Percentiles rank a stretch among this genome's conserved stretches.
Evolutionary conservation across 345 rosid species (phyloP).

Genomic region (Citrus medica): DNA sequence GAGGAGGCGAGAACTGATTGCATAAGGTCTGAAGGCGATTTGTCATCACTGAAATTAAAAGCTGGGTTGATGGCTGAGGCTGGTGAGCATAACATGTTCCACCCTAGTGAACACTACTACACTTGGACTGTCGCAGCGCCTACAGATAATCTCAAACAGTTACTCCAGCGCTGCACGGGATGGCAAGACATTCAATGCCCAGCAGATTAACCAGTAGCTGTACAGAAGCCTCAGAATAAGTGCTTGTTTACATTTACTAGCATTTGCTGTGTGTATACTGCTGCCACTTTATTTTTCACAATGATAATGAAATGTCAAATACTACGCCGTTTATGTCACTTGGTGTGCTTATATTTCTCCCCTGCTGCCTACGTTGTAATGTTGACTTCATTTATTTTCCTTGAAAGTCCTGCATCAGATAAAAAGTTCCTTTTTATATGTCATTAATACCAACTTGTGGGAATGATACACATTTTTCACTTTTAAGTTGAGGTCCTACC

Average conservation of each 20-base stretch:
- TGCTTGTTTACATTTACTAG: background rate
- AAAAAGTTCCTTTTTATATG: background rate
- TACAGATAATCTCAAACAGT: constrained; percentile 59
- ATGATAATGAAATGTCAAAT: background rate
- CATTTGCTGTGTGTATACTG: background rate
- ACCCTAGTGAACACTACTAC: constrained; percentile 62
- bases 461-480: no score
- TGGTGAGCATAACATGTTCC: constrained; percentile 38
- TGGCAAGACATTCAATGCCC: constrained; percentile 67
- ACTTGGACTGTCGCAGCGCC: constrained; percentile 71
- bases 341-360: background rate
- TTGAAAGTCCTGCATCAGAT: background rate
- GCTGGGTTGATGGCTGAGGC: constrained; percentile 42
- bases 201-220: constrained; percentile 29
- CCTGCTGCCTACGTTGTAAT: no score
- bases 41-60: constrained; percentile 55
- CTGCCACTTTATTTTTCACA: background rate
- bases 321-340: background rate
- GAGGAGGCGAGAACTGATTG: constrained; percentile 45
- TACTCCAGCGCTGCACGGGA: constrained; percentile 59
- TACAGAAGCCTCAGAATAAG: constrained; percentile 1
- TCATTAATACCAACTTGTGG: background rate
- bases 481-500: background rate
- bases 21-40: constrained; percentile 79
- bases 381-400: background rate